Evolutionary conservation across 139 green algal species (phyloP), one percentile per base, ranked within the genome.

Genomic region (Tetraselmis striata): DNA sequence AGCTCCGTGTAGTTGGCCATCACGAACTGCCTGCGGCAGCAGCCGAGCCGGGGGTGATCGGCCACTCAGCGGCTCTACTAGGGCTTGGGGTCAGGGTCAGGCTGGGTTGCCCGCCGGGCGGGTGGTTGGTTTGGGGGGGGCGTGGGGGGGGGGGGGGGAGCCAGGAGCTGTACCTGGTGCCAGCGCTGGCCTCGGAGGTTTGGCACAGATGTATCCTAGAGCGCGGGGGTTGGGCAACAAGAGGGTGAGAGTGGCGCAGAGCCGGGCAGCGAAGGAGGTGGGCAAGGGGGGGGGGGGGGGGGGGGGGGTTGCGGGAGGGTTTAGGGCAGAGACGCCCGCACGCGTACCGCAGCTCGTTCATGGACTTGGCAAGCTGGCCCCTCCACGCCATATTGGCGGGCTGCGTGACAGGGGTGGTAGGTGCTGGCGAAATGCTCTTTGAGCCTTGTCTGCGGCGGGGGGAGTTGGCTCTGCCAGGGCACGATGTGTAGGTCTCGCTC

Each of bases 121-220:
- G n/a, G n/a, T n/a, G n/a, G n/a, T n/a, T n/a, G n/a, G n/a, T n/a
- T n/a, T n/a, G n/a, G n/a, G n/a, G n/a, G n/a, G n/a, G n/a, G n/a
- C n/a, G n/a, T n/a, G n/a, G n/a, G n/a, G n/a, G n/a, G n/a, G n/a
- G n/a, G n/a, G n/a, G n/a, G n/a, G n/a, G n/a, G n/a, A n/a, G n/a
- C n/a, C n/a, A n/a, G n/a, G n/a, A n/a, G n/a, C n/a, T n/a, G n/a
- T 79, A 96, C 93, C 93, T 91, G 25, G 87, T 90, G 25, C 94
- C 94, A 45, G 92, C 75, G 88, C 94, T 97, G 26, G 84, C 92
- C 45, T 86, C 58, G 0, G 85, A 90, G 0, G 89, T 90, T 78
- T 96, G 92, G 32, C 91, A 97, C 0, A 97, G 74, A 76, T 95
- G 93, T 58, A 97, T 90, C 86, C 94, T 95, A 87, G 79, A 80